Percentiles rank a stretch among this genome's conserved stretches.
These are phyloP conservation scores for Dentiscutata heterogama DNA, from an alignment of 371 early-diverging fungal species.

Conservation along the genomic window DNA sequence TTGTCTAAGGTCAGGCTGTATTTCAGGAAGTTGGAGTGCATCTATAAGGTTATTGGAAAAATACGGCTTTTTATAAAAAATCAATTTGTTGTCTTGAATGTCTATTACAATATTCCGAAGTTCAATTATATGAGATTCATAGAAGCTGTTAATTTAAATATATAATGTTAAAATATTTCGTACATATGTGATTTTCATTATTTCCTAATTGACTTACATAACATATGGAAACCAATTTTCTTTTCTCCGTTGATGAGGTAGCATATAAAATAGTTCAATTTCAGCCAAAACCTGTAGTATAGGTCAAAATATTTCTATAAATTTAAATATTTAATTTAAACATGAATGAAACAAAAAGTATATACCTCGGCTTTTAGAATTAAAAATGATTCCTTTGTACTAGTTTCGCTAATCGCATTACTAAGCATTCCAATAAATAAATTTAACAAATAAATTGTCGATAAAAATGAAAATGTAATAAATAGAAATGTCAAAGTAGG, in stretches of 20 bases:
- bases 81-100: no score
- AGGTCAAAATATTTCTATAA: background rate
- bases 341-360: no score
- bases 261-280: conserved; percentile 6
- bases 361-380: conserved; percentile 20
- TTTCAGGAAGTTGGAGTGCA: no score
- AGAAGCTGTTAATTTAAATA: background rate
- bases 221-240: background rate
- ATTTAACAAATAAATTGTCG: conserved; percentile 16
- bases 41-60: no score
- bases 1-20: no score
- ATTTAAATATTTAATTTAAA: no score
- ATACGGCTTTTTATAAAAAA: no score
- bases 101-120: background rate
- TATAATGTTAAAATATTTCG: background rate
- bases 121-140: background rate
- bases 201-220: background rate
- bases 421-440: conserved; percentile 23
- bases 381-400: background rate
- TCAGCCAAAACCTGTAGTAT: background rate
- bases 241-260: conserved; percentile 12
- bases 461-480: conserved; percentile 1
- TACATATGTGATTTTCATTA: background rate
- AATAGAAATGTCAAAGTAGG: background rate
- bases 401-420: background rate